Evolutionary conservation across 1,284 basidiomycete species (phyloP).

Genomic region (Mycena sp.): DNA sequence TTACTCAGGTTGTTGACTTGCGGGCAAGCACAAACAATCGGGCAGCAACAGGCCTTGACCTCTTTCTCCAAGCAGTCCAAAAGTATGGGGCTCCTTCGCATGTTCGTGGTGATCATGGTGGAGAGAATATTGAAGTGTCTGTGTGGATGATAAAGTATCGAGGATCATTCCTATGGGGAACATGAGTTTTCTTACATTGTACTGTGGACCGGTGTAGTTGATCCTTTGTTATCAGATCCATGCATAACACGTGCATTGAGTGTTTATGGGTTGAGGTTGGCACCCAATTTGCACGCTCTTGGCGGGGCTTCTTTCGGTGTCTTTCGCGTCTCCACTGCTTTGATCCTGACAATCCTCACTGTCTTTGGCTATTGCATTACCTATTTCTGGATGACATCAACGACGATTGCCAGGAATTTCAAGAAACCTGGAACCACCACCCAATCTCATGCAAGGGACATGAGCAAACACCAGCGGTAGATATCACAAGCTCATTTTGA

Average conservation of each 20-base stretch:
- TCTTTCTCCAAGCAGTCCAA: too few species aligned
- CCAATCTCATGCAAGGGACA: slow-evolving; percentile 28
- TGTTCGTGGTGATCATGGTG: too few species aligned
- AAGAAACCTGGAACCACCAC: slow-evolving; percentile 35
- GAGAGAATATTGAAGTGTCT: too few species aligned
- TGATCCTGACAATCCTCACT: slow-evolving; percentile 19
- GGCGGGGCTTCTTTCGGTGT: slow-evolving; percentile 4
- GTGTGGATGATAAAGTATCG: too few species aligned
- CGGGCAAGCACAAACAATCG: too few species aligned
- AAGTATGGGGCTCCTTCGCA: too few species aligned
- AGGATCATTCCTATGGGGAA: too few species aligned
- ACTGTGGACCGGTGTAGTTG: background rate
- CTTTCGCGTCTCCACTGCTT: slow-evolving; percentile 5
- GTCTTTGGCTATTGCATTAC: slow-evolving; percentile 46
- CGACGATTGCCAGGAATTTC: slow-evolving; percentile 39
- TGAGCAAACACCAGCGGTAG: slow-evolving; percentile 3
- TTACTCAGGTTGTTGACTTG: slow-evolving; percentile 12
- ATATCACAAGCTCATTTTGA: background rate
- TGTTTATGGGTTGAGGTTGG: too few species aligned
- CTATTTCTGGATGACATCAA: slow-evolving; percentile 45
- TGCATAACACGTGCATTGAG: slow-evolving; percentile 22
- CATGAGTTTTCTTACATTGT: too few species aligned
- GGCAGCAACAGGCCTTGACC: too few species aligned
- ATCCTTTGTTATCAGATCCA: background rate
- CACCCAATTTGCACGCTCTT: background rate